Evolutionary conservation across 371 early-diverging fungal genomes (phyloP), one percentile per base, ranked within the genome.

Genomic region (Umbelopsis sp.): DNA sequence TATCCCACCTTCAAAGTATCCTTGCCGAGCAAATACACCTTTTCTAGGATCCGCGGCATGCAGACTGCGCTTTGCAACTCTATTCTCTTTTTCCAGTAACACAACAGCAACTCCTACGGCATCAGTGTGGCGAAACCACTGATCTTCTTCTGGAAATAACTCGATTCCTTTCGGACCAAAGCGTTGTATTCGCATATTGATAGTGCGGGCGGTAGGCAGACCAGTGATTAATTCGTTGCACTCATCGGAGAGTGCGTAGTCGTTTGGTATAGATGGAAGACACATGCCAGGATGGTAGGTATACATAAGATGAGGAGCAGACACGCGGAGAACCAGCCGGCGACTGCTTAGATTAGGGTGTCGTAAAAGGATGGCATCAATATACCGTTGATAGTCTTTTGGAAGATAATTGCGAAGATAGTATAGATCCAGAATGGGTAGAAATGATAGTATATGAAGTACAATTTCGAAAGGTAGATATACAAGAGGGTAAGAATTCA

Each of bases 281-380:
- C 57, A 35, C 35, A 35, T 57, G 57, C 57, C 57, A 11, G 57
- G 57, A 14, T 57, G 18, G 32, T 57, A 57, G 6, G 57, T 57
- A 35, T 57, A 57, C 57, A 57, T 57, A 35, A 29, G 22, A 9
- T 57, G 29, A 25, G 35, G 57, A 16, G 57, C 57, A 57, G 57
- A 57, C 57, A 57, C 57, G n/a, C 57, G 57, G 57, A 57, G 57
- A 57, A 57, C 57, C 57, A 57, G 57, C 57, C 57, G 57, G 57
- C 57, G 57, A 57, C 57, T 57, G 57, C 29, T 18, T 24, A 57
- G 57, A 57, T 57, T 57, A 57, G 57, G 57, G 32, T 57, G 57
- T 37, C 57, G 57, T 57, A 57, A 57, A 35, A 57, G 57, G 35
- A 57, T 57, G 1, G 57, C 18, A 29, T 57, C 57, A 35, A 57